phyloP scores from a whole-genome alignment of 805 yeast species.

The Yamadazyma laniorum region DNA sequence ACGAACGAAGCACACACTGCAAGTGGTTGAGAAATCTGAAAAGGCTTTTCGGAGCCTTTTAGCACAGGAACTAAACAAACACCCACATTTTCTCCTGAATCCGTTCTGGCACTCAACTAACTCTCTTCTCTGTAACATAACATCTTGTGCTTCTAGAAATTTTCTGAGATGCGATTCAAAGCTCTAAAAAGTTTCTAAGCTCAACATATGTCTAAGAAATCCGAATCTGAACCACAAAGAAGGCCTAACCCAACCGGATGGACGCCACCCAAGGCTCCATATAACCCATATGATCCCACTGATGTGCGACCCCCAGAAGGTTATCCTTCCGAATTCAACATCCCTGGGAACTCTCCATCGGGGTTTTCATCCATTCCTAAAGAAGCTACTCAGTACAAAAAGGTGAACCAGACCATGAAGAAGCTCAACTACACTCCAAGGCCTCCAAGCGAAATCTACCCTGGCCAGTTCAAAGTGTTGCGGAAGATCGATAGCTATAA shows the following conservation, averaged over 20 bases:
- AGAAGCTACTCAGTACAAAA: conserved; percentile 64
- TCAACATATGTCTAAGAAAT: conserved; percentile 4
- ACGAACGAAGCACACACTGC: no score
- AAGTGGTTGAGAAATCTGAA: no score
- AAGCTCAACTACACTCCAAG: conserved; percentile 73
- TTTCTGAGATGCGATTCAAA: conserved; percentile 1
- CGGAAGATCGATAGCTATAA: conserved; percentile 53
- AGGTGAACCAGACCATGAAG: conserved; percentile 71
- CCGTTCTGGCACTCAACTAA: no score
- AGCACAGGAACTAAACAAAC: no score
- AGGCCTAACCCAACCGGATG: conserved; percentile 77
- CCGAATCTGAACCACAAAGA: conserved; percentile 41
- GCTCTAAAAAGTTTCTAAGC: no score
- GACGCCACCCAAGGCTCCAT: conserved; percentile 80
- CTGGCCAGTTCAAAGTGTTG: conserved; percentile 75
- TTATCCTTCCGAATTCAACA: conserved; percentile 75
- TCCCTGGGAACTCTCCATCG: conserved; percentile 59
- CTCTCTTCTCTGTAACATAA: no score
- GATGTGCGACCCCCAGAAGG: conserved; percentile 81
- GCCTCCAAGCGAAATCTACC: conserved; percentile 70
- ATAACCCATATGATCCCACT: conserved; percentile 78
- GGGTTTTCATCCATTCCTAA: conserved; percentile 59
- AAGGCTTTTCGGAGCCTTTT: no score
- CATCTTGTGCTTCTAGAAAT: no score
- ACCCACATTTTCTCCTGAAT: no score